phyloP scores from a whole-genome alignment of 225 moss, liverwort and hornwort genomes.

The Polytrichum commune region DNA sequence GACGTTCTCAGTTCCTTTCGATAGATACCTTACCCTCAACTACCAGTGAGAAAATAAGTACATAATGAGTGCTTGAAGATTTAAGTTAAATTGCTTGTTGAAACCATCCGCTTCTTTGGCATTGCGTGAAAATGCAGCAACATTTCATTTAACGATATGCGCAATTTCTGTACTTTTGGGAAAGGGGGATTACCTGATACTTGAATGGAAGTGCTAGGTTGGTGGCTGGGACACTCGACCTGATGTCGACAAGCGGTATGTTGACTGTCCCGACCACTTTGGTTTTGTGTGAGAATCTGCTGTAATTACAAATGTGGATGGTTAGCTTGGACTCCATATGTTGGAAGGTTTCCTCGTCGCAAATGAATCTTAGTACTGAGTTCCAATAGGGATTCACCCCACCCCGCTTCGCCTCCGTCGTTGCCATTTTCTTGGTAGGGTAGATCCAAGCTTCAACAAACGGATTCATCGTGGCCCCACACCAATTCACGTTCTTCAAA shows the following conservation, averaged over 20 bases:
- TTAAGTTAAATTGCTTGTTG: too few relatives aligned
- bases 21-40: too few relatives aligned
- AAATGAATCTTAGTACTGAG: slow-evolving; percentile 27
- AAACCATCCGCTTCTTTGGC: too few relatives aligned
- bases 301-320: slow-evolving; percentile 67
- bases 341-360: slow-evolving; percentile 53
- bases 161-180: too few relatives aligned
- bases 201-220: too few relatives aligned
- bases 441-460: slow-evolving; percentile 47
- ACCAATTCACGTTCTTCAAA: slow-evolving; percentile 48
- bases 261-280: slow-evolving; percentile 55
- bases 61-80: too few relatives aligned
- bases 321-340: slow-evolving; percentile 36
- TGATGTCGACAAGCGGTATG: slow-evolving; percentile 42
- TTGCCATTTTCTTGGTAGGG: slow-evolving; percentile 26
- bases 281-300: slow-evolving; percentile 46
- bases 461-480: slow-evolving; percentile 22
- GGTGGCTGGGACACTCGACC: too few relatives aligned
- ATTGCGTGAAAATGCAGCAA: too few relatives aligned
- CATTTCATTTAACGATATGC: too few relatives aligned
- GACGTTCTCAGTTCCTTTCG: too few relatives aligned
- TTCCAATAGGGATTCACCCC: slow-evolving; percentile 77
- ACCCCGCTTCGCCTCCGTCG: slow-evolving; percentile 47
- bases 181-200: too few relatives aligned
- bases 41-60: too few relatives aligned